phyloP scores from a whole-genome alignment of 768 basidiomycete species.

The Psilocybe cyanescens region DNA sequence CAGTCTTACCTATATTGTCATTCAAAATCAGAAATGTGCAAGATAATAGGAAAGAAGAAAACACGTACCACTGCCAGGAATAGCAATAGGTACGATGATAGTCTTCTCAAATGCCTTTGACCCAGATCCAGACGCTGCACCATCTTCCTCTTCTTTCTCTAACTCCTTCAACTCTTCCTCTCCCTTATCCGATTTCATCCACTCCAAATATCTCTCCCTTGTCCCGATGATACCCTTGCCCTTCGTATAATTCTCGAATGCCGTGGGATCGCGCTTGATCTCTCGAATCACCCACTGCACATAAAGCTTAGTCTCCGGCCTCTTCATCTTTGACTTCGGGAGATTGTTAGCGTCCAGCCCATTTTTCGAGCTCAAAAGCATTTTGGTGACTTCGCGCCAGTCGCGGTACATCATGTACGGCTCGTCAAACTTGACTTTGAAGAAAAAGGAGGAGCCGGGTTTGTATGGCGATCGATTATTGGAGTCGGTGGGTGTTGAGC shows the following conservation, averaged over 20 bases:
- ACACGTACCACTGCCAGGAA: slow-evolving; percentile 89
- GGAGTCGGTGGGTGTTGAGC: not conserved
- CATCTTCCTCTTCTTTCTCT: slow-evolving; percentile 32
- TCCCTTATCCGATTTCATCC: slow-evolving; percentile 54
- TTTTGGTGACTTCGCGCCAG: slow-evolving; percentile 93
- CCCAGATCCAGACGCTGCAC: slow-evolving; percentile 14
- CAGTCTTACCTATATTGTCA: slow-evolving; percentile 74
- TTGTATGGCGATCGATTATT: slow-evolving; percentile 61
- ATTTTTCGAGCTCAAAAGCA: slow-evolving; percentile 50
- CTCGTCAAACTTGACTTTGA: slow-evolving; percentile 99
- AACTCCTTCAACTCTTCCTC: slow-evolving; percentile 34
- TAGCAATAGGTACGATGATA: slow-evolving; percentile 84
- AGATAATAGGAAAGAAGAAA: slow-evolving; percentile 16
- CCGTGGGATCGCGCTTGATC: slow-evolving; percentile 60
- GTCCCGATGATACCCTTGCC: slow-evolving; percentile 87
- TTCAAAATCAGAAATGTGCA: not conserved
- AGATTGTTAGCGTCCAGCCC: slow-evolving; percentile 39
- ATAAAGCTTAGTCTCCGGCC: slow-evolving; percentile 80
- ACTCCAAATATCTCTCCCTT: slow-evolving; percentile 77
- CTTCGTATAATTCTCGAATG: slow-evolving; percentile 67
- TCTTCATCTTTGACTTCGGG: slow-evolving; percentile 68
- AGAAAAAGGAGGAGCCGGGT: slow-evolving; percentile 89
- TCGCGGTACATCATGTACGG: slow-evolving; percentile 99
- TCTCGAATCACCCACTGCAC: slow-evolving; percentile 82
- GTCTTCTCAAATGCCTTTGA: slow-evolving; percentile 62